Conservation (phyloP, 2,329 filamentous ascomycete genomes). For the Beauveria bassiana region DNA sequence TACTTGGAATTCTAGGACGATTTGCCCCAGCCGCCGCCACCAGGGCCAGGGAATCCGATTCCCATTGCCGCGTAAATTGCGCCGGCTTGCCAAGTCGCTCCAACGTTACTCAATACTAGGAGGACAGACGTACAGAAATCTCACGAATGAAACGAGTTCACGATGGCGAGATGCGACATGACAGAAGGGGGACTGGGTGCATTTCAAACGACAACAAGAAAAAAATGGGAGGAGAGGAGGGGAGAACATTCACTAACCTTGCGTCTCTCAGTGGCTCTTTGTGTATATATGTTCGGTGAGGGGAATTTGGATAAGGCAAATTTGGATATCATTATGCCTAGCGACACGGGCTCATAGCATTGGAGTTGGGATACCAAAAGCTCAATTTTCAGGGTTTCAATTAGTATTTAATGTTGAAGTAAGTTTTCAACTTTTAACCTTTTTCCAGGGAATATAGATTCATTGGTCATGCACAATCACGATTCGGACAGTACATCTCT, state of each 20-base stretch:
- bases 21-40: constrained; percentile 32
- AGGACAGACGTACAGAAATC: neutral
- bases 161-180: neutral
- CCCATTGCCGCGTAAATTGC: constrained; percentile 31
- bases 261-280: too few species aligned
- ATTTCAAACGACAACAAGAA: neutral
- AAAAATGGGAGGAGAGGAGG: neutral
- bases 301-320: neutral
- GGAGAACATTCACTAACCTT: too few species aligned
- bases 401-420: neutral
- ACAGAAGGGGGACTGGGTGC: too few species aligned
- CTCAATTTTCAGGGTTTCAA: neutral
- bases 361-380: constrained; percentile 5
- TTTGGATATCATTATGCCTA: neutral
- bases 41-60: constrained; percentile 25
- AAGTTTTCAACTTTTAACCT: neutral
- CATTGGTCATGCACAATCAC: neutral
- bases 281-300: neutral
- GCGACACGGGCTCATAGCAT: neutral
- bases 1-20: constrained; percentile 28
- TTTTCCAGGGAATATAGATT: neutral
- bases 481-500: neutral
- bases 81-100: neutral
- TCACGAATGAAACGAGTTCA: neutral
- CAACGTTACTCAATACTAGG: neutral